Percentiles rank a stretch among this genome's conserved stretches.
phyloP scores from a whole-genome alignment of 306 rosid species.

The Carpinus fangiana region DNA sequence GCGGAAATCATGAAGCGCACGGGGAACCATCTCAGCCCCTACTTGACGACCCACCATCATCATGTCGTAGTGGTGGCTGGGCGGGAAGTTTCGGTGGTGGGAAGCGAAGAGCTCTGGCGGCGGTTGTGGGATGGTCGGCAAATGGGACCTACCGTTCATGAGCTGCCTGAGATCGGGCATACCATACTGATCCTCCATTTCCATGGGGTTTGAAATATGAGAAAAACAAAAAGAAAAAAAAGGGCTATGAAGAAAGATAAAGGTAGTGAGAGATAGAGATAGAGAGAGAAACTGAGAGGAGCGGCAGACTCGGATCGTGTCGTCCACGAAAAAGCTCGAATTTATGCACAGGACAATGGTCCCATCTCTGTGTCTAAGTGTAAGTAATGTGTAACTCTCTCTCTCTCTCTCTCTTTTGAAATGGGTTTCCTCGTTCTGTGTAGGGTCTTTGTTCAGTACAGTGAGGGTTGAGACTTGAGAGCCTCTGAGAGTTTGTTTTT shows the following conservation, averaged over 20 bases:
- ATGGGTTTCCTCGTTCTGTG: conserved; percentile 37
- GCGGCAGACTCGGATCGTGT: conserved; percentile 95
- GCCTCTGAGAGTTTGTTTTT: too few relatives aligned
- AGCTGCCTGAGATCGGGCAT: conserved; percentile 68
- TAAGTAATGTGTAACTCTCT: conserved; percentile 31
- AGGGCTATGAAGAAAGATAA: neutral
- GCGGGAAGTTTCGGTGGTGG: conserved; percentile 43
- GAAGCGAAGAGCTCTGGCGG: conserved; percentile 58
- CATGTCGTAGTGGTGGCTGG: conserved; percentile 52
- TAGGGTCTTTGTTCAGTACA: conserved; percentile 28
- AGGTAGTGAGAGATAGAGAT: neutral
- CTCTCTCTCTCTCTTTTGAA: conserved; percentile 23
- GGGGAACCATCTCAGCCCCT: conserved; percentile 43
- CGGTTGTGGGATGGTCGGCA: conserved; percentile 35
- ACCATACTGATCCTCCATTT: conserved; percentile 67
- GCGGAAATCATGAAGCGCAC: conserved; percentile 52
- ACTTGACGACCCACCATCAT: conserved; percentile 67
- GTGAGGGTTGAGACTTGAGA: conserved; percentile 1
- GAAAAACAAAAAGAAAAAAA: conserved; percentile 7
- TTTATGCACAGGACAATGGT: conserved; percentile 62
- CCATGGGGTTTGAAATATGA: conserved; percentile 36
- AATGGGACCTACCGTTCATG: conserved; percentile 47
- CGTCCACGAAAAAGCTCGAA: conserved; percentile 62
- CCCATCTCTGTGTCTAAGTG: conserved; percentile 58
- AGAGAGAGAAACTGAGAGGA: conserved; percentile 23